These are phyloP conservation scores for Aureobasidium melanogenum DNA, from an alignment of 2,329 filamentous ascomycete genomes.

Conservation along the genomic window DNA sequence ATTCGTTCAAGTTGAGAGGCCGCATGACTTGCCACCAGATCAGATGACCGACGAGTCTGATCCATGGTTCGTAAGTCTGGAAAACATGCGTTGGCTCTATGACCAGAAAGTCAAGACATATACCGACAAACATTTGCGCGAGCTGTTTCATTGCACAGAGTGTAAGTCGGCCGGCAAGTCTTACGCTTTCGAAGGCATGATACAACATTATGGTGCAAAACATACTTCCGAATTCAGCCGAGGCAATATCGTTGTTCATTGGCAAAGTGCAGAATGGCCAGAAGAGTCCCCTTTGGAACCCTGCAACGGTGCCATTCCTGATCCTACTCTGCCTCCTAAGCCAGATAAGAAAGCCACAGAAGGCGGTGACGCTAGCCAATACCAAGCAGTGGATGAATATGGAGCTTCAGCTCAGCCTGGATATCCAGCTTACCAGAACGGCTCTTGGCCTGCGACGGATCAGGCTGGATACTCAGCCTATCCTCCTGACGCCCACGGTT, in stretches of 20 bases:
- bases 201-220: conserved; percentile 78
- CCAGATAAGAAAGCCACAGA: not conserved
- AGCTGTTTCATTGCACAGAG: conserved; percentile 64
- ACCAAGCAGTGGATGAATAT: not conserved
- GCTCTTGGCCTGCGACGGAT: not conserved
- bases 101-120: conserved; percentile 65
- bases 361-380: not conserved
- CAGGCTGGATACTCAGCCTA: not conserved
- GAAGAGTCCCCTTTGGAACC: conserved; percentile 59
- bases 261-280: conserved; percentile 71
- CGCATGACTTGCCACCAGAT: conserved; percentile 32
- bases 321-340: conserved; percentile 3
- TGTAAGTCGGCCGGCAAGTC: conserved; percentile 52
- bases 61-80: conserved; percentile 50
- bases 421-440: not conserved
- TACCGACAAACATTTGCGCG: conserved; percentile 57
- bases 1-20: conserved; percentile 5
- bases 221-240: conserved; percentile 62
- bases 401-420: not conserved
- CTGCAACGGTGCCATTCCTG: not conserved
- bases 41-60: conserved; percentile 27
- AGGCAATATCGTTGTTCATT: conserved; percentile 66
- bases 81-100: conserved; percentile 82
- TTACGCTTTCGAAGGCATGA: conserved; percentile 68
- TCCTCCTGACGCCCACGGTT: not conserved